These are phyloP conservation scores for Lentinula aciculospora DNA, from an alignment of 768 basidiomycete genomes.

Conservation along the genomic window DNA sequence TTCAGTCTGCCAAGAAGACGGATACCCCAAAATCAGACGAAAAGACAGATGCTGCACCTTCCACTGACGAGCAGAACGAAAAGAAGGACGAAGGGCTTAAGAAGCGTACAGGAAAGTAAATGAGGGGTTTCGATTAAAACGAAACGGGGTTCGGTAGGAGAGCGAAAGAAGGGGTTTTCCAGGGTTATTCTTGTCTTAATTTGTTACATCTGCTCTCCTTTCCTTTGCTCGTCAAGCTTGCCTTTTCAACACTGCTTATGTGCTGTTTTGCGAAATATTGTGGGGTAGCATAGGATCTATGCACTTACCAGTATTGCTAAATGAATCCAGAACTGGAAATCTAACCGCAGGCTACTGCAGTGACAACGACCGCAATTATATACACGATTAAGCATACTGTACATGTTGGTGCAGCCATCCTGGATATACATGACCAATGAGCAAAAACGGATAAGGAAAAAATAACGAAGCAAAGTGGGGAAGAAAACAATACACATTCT, in stretches of 20 bases:
- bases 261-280: not conserved
- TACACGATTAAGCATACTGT: too few relatives aligned
- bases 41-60: conserved; percentile 57
- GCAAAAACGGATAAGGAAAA: too few relatives aligned
- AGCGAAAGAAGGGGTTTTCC: not conserved
- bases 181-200: conserved; percentile 1
- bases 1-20: conserved; percentile 71
- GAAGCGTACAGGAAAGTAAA: conserved; percentile 55
- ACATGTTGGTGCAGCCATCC: too few relatives aligned
- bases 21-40: conserved; percentile 61
- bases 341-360: not conserved
- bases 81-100: conserved; percentile 53
- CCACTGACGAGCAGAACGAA: conserved; percentile 73
- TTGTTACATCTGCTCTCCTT: not conserved
- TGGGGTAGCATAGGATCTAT: not conserved
- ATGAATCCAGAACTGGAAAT: too few relatives aligned
- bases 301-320: not conserved
- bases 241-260: not conserved
- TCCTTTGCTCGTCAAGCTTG: not conserved
- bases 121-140: not conserved
- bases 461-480: not conserved
- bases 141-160: not conserved
- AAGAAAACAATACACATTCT: too few relatives aligned
- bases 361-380: not conserved
- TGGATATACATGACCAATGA: too few relatives aligned